Evolutionary conservation across 2,329 filamentous ascomycete species (phyloP).

Genomic region (Aurifilum marmelostoma): DNA sequence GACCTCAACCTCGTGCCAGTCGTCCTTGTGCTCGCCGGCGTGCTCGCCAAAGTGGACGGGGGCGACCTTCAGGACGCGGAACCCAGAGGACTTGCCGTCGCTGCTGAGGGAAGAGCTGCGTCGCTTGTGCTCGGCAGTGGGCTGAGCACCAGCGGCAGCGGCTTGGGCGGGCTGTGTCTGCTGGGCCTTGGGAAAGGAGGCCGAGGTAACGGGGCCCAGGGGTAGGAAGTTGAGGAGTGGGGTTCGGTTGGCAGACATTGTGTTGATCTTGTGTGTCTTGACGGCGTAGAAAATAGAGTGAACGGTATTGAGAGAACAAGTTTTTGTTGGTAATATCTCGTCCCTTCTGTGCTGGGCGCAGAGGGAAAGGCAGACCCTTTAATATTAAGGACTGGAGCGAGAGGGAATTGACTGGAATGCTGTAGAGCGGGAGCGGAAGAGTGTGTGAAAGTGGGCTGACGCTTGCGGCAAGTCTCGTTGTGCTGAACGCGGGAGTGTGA

Average conservation of each 20-base stretch:
- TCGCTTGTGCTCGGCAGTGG: constrained; percentile 40
- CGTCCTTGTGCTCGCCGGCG: constrained; percentile 57
- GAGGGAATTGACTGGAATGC: not conserved
- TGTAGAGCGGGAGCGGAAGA: not conserved
- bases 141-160: constrained; percentile 5
- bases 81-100: constrained; percentile 43
- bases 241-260: constrained; percentile 23
- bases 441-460: not conserved
- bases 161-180: constrained; percentile 32
- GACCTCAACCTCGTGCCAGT: constrained; percentile 54
- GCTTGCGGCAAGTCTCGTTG: constrained; percentile 6
- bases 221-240: constrained; percentile 51
- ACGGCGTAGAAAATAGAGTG: not conserved
- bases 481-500: not conserved
- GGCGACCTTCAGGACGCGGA: constrained; percentile 64
- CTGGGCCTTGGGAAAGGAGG: constrained; percentile 55
- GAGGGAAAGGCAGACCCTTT: not conserved
- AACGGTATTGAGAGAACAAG: too few species aligned
- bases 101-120: constrained; percentile 60
- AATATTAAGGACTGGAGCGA: not conserved
- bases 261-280: not conserved
- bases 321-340: not conserved
- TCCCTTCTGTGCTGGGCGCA: not conserved
- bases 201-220: constrained; percentile 61
- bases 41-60: constrained; percentile 68